Base-by-base conservation (phyloP, 225 moss, liverwort and hornwort genomes). In the Lunularia cruciata region DNA sequence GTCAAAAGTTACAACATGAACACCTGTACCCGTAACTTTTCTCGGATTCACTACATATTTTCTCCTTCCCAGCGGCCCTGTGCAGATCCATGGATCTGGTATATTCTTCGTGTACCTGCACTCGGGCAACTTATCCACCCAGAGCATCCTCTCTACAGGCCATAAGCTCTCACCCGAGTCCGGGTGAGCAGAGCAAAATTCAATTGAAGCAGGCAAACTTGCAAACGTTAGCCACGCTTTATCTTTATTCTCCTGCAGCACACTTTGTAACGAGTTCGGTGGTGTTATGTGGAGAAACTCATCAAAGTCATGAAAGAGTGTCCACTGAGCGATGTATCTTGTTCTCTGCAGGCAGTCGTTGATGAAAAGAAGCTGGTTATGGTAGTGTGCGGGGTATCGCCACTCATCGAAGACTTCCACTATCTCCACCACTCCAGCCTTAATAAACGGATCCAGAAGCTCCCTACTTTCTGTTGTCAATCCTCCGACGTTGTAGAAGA, bases 401-500 rank as follows among this genome's bases (percentile, higher is more conserved):
- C 20, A 34, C 4, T 71, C 38, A 38, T 57, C 45, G 0, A 68
- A 8, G 3, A 73, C 45, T 62, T 86, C 79, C 12, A 75, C 72
- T 47, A 88, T 74, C 49, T 52, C 63, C 33, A 86, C 77, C 14
- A 82, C 15, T 12, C 84, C 81, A 7, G 81, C 86, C 6, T 84
- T 78, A 18, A 77, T 3, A 26, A 86, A 88, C 8, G 81, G 79
- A 15, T 82, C 78, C 68, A 88, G 60, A 30, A 67, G 26, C 20
- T 32, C 70, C 22, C 52, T 72, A 33, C 78, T 81, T 14, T 48
- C 75, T 23, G 81, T 75, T 51, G 57, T 60, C 40, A 88, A 36
- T 16, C 86, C 88, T 35, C 84, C 88, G 14, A 75, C 71, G 33
- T 88, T 82, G 79, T 88, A 88, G 54, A 88, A 79, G 77, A 86